Base-by-base conservation (phyloP, 192 early-diverging fungal genomes). In the Physocladia obscura region DNA sequence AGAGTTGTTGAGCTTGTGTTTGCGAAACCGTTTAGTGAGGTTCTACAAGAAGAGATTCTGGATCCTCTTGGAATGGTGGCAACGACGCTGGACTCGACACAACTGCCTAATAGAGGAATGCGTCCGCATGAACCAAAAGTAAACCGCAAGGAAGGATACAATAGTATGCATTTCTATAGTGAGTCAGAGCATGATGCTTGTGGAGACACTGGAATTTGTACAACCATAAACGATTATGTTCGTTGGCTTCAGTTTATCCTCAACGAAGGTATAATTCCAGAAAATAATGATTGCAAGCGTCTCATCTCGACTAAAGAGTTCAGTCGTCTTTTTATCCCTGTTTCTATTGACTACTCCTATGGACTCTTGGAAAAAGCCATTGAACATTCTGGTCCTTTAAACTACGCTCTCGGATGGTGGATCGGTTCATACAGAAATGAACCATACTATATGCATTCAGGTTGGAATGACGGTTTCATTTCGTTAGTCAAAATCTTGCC, bases 11-110 rank as follows among this genome's bases (percentile, higher is more conserved):
- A 57, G 24, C 19, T 57, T 26, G 17, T 57, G 55, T 57, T 31
- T 26, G 55, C 19, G n/a, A 35, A 19, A n/a, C 55, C 55, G 19
- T 57, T 57, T 35, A 26, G n/a, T 19, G 19, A 50, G 27, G 55
- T 24, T 15, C 27, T 57, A 19, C 24, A 26, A 17, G 61, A 67
- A 57, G 17, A 62, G 56, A 67, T 67, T 38, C 62, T 67, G 3
- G 57, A 67, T 19, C 63, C 63, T 8, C 63, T 67, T 38, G 63
- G 63, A 15, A 67, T 67, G 63, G 17, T 26, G 19, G 57, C 49
- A 38, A 52, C 61, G 61, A n/a, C 61, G 15, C 17, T 62, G 27
- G 55, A 57, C 24, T n/a, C 55, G 17, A 19, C 19, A 19, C 55
- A 19, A 3, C 55, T 57, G 24, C 32, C 27, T 19, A 47, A 26